Conservation (phyloP, 2,329 filamentous ascomycete species). For the Truncatella angustata region DNA sequence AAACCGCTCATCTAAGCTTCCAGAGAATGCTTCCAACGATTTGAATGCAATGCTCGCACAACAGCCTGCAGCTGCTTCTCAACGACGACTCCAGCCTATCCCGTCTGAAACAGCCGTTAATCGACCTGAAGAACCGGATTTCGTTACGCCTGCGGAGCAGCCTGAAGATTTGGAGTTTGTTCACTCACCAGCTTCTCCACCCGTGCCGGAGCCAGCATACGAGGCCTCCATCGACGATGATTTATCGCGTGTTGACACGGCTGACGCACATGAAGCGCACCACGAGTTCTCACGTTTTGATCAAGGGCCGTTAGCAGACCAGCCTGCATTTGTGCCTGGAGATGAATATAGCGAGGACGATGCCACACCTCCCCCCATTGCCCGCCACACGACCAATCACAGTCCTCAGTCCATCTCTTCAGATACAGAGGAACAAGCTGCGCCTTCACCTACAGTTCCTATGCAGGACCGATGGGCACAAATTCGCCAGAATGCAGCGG, state of each 20-base stretch:
- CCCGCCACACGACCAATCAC: constrained; percentile 32
- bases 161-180: constrained; percentile 25
- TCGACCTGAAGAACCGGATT: constrained; percentile 10
- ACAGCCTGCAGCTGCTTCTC: constrained; percentile 29
- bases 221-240: constrained; percentile 44
- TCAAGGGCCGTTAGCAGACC: constrained; percentile 83
- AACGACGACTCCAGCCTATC: constrained; percentile 20
- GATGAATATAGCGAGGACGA: constrained; percentile 49
- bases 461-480: constrained; percentile 87
- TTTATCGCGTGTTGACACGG: constrained; percentile 59
- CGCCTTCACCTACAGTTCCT: constrained; percentile 32
- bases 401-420: not conserved
- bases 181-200: constrained; percentile 21
- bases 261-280: constrained; percentile 57
- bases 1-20: constrained; percentile 56
- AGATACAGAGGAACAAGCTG: constrained; percentile 24
- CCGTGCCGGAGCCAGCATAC: constrained; percentile 35
- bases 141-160: constrained; percentile 23
- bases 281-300: constrained; percentile 70
- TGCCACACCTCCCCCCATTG: constrained; percentile 50
- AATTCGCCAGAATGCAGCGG: constrained; percentile 90
- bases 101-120: constrained; percentile 20
- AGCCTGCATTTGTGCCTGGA: constrained; percentile 76
- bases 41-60: constrained; percentile 50
- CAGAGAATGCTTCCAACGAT: constrained; percentile 51